Base-by-base conservation (phyloP, 2,329 filamentous ascomycete species). In the Fusarium oxysporum region DNA sequence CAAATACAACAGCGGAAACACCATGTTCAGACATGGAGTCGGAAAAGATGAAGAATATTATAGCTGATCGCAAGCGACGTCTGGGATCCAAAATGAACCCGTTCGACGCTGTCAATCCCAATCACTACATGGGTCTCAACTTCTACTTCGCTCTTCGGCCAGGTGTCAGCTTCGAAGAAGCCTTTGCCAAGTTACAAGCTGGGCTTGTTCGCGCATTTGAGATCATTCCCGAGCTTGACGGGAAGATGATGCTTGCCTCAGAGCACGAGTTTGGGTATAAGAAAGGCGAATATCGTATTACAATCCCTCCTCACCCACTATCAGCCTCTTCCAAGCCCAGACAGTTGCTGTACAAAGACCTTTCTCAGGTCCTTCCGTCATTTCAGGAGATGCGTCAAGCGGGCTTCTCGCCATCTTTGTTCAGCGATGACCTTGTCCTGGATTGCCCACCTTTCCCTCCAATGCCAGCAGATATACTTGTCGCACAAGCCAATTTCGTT, bases 51-150 rank as follows among this genome's bases (percentile, higher is more conserved):
- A 14, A 6, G 1, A 65, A 13, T 4, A 12, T 30, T 13, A 4
- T 65, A 0, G 45, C 33, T 6, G 60, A 65, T 16, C 62, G 62
- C 5, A 65, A 65, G n/a, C 60, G 60, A 1, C 60, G 40, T 1
- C 28, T 65, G 9, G 62, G 60, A 1, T 64, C 33, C 0, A 65
- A 65, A 8, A 65, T 65, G 62, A 65, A 56, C 16, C 59, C 60
- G 0, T 65, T 56, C 1, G 60, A 65, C n/a, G 62, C 60, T 6
- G 60, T 65, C 8, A 65, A 65, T 5, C 62, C 62, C 23, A 65
- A 65, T 35, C 60, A 65, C 11, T 65, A 65, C 5, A 64, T 65
- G 62, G 62, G 62, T 3, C 40, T 65, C 23, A 65, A 64, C 33
- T 65, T 65, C 11, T 65, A 65, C 45, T 65, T 65, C 17, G 59